These are phyloP conservation scores for Dittrichia graveolens DNA, from an alignment of 129 eudicot genomes.

Conservation along the genomic window DNA sequence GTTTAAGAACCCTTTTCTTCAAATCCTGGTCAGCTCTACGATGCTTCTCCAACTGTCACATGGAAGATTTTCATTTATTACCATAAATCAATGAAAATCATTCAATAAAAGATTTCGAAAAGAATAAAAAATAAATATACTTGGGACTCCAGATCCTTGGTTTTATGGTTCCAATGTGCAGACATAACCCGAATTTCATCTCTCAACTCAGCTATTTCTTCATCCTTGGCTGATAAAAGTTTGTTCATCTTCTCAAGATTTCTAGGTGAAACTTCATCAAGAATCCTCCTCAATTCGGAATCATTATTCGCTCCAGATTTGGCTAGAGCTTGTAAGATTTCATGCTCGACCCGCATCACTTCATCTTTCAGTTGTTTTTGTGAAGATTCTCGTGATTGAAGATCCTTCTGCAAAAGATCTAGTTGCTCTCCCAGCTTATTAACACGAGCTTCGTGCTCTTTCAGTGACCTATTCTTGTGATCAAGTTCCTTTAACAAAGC, in stretches of 20 bases:
- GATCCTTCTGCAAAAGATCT: slow-evolving; percentile 79
- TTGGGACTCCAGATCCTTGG: slow-evolving; percentile 85
- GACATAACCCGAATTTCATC: slow-evolving; percentile 78
- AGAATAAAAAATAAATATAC: slow-evolving; percentile 29
- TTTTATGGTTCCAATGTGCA: slow-evolving; percentile 90
- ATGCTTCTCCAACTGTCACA: slow-evolving; percentile 85
- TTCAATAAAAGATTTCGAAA: not conserved
- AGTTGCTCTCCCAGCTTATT: slow-evolving; percentile 70
- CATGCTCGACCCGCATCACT: slow-evolving; percentile 78
- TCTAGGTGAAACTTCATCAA: slow-evolving; percentile 86
- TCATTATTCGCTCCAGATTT: slow-evolving; percentile 68
- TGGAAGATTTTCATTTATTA: not conserved
- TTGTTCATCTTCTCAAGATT: slow-evolving; percentile 71
- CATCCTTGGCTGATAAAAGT: slow-evolving; percentile 73
- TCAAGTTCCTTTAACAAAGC: slow-evolving; percentile 69
- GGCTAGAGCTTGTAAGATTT: slow-evolving; percentile 76
- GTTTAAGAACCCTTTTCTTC: slow-evolving; percentile 81
- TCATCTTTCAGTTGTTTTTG: slow-evolving; percentile 92
- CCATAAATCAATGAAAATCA: not conserved
- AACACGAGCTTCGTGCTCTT: slow-evolving; percentile 81
- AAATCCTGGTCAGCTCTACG: slow-evolving; percentile 89
- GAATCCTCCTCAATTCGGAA: slow-evolving; percentile 65
- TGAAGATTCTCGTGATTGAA: slow-evolving; percentile 71
- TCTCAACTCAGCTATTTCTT: slow-evolving; percentile 69
- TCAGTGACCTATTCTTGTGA: slow-evolving; percentile 65